Evolutionary conservation across 1,284 basidiomycete species (phyloP), one percentile per base, ranked within the genome.

Genomic region (Puccinia triticina): DNA sequence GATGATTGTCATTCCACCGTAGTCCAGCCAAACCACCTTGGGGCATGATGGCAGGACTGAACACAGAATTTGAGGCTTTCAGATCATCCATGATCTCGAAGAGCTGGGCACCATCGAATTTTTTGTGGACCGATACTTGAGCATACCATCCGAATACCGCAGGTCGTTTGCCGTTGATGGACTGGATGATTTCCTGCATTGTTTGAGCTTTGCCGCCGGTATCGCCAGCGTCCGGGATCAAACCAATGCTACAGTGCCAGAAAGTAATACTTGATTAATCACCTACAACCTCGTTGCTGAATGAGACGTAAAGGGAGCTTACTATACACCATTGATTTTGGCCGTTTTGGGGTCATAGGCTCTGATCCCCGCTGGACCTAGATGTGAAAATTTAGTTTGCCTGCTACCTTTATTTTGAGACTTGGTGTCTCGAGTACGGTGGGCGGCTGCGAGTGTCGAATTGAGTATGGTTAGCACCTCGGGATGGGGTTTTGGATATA

Each of bases 21-120:
- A 77, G 23, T 14, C 74, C 74, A 3, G 23, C 23, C 74, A 57
- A 77, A 32, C 43, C 40, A 46, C 43, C 43, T 37, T 48, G 57
- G 46, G 57, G 84, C 85, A 86, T 86, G 76, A 86, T 85, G 50
- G 83, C 84, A 0, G 86, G 86, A 81, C 87, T 86, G 67, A 88
- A 86, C 80, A 88, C 86, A 4, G 86, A 86, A 23, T 85, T 85
- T 0, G 85, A 85, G 0, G 80, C 73, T 43, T 86, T 84, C 48
- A 88, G 85, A 72, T 88, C 86, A 26, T 85, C 83, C 53, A 85
- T 85, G 53, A 85, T 84, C 50, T 82, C 84, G 18, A 84, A 83
- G 21, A 87, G 84, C 77, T 87, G 87, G 5, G 80, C 71, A 16
- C 87, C 87, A 71, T 84, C 84, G 83, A 87, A 87, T 67, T 84